Conservation (phyloP, 768 basidiomycete species). For the Gloeophyllum trabeum region DNA sequence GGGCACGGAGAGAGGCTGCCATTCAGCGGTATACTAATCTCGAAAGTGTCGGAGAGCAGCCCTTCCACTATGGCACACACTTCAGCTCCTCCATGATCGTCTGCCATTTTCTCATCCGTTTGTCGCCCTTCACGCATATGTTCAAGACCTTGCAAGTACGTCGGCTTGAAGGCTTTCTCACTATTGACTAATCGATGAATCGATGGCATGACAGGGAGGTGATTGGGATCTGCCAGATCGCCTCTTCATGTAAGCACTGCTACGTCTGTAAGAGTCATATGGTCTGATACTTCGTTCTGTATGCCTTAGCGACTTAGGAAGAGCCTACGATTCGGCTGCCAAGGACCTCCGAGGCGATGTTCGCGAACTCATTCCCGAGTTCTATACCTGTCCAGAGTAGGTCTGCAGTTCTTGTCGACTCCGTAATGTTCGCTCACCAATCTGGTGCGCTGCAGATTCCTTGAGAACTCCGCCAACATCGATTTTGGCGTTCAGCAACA, state of each 20-base stretch:
- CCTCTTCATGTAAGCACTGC: conserved; percentile 50
- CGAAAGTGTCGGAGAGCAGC: conserved; percentile 70
- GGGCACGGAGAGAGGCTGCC: conserved; percentile 65
- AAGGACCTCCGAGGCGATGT: conserved; percentile 85
- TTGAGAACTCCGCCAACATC: conserved; percentile 69
- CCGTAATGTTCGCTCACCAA: conserved; percentile 1
- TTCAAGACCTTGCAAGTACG: conserved; percentile 75
- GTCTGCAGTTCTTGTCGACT: conserved; percentile 10
- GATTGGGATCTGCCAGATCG: conserved; percentile 92
- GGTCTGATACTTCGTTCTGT: conserved; percentile 6
- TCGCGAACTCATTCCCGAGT: conserved; percentile 86
- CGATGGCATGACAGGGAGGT: conserved; percentile 49
- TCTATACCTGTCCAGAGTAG: conserved; percentile 76
- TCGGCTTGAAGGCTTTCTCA: not conserved
- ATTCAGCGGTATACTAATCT: conserved; percentile 63
- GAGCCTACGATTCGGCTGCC: conserved; percentile 79
- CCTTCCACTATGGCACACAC: conserved; percentile 91
- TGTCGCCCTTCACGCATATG: conserved; percentile 89
- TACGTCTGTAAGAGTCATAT: not conserved
- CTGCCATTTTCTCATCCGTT: conserved; percentile 84
- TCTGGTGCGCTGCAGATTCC: conserved; percentile 39
- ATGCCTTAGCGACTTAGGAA: conserved; percentile 50
- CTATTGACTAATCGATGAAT: not conserved
- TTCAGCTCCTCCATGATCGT: conserved; percentile 97
- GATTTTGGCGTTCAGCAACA: conserved; percentile 70